Conservation (phyloP, 108 stramenopile species). For the Fragilariopsis cylindrus region DNA sequence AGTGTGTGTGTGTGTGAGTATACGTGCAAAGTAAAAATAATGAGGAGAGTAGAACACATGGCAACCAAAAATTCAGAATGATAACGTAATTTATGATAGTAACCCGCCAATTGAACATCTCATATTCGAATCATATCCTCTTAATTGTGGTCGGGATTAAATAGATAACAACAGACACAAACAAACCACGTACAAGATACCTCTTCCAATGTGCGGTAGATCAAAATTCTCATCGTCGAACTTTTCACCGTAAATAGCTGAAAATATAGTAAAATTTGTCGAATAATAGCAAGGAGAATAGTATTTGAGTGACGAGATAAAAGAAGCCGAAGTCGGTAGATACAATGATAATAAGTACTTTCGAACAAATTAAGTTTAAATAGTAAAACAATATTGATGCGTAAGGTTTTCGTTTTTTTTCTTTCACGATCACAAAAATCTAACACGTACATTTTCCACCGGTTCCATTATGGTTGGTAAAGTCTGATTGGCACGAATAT, state of each 20-base stretch:
- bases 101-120: no score
- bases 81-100: no score
- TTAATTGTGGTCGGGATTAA: no score
- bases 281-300: neutral
- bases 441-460: conserved; percentile 67
- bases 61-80: neutral
- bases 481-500: conserved; percentile 59
- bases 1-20: neutral
- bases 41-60: neutral
- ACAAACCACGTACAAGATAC: conserved; percentile 39
- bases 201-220: conserved; percentile 80
- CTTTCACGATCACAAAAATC: conserved; percentile 1
- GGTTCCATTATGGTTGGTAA: conserved; percentile 93
- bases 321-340: no score
- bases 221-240: conserved; percentile 95
- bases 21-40: neutral
- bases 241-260: conserved; percentile 40
- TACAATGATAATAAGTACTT: no score
- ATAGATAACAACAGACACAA: no score
- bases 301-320: neutral
- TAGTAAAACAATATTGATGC: neutral
- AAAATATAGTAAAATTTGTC: neutral
- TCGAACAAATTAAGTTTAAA: no score
- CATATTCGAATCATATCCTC: no score
- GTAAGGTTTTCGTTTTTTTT: neutral